Evolutionary conservation across 345 rosid genomes (phyloP), one percentile per base, ranked within the genome.

Genomic region (Salix udensis): DNA sequence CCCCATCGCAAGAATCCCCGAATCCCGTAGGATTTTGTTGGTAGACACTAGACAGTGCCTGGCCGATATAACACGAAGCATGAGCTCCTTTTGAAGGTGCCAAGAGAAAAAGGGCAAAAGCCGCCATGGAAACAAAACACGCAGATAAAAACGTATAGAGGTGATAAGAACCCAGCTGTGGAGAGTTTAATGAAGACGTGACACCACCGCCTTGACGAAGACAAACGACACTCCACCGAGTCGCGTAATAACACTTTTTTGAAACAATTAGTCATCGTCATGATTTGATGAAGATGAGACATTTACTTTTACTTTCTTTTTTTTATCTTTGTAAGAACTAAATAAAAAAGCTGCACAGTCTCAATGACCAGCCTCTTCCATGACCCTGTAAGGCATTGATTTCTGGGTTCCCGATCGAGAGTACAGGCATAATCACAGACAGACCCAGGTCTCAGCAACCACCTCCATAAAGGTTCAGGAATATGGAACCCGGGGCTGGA

Each of bases 101-200:
- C 73, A 58, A 52, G 12, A 14, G 78, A 34, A 76, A 26, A 53
- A 58, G n/a, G 60, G 79, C 15, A 50, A 23, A 76, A 48, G 19
- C 53, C 24, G 13, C 53, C 24, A 36, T 16, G 61, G 55, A 7
- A 7, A 36, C 1, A 21, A n/a, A 50, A 26, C 1, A 31, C 9
- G 8, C 23, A 18, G 23, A 62, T 14, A 26, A 28, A 40, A 23
- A 40, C 5, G 12, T 0, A 0, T 42, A 26, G 58, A 40, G 34
- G 2, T 34, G 71, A 34, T 4, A 46, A 14, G 21, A 50, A 44
- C 24, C 8, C 5, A 28, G 30, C 44, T 39, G 16, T 15, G 10
- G 28, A 1, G 14, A 21, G 12, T 6, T 18, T 19, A 8, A 52
- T 7, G n/a, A 6, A 2, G 58, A 52, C 7, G 58, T 52, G 23